Evolutionary conservation across 768 basidiomycete genomes (phyloP), one percentile per base, ranked within the genome.

Genomic region (Auriscalpium orientale): DNA sequence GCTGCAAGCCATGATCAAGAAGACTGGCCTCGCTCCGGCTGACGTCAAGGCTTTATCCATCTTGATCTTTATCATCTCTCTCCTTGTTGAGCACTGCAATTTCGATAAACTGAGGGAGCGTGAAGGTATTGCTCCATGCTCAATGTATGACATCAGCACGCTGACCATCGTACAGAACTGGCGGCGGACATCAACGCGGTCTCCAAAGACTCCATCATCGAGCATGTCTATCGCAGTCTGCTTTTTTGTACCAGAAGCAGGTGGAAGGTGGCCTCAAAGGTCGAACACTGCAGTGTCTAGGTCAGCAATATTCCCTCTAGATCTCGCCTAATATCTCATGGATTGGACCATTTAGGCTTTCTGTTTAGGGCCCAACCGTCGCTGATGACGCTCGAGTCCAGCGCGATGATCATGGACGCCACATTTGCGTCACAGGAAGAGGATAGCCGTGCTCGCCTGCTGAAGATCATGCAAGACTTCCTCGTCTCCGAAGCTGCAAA

Each of bases 391-490:
- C 71, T 86, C 61, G 85, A 88, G 4, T 73, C 78, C 12, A 94
- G 94, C 1, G 81, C 89, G 0, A 73, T 69, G 20, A 86, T 98
- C 64, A 95, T 98, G 91, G 92, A 97, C 66, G 79, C 78, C 2
- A 89, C 95, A 43, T 97, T 99, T 65, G 70, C 77, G 0, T 87
- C 90, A 0, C 64, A 78, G 0, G 85, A 91, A 49, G 79, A 85
- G 58, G 89, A 91, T 35, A 79, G 78, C 10, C 84, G 82, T 35
- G 84, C 83, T 18, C 82, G 87, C 21, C 67, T 98, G 8, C 73
- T 98, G 46, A 87, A 82, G 66, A 93, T 95, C 59, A 83, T 99
- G 64, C 93, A 95, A 67, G 93, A 95, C 52, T 98, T 98, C 68
- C 70, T 99, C 46, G 71, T 86, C 18, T 87, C 90, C 0, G 91